A percentile compares a stretch with the other conserved stretches of the same genome.
phyloP scores from a whole-genome alignment of 257 asterid genomes.

The Nemophila menziesii region DNA sequence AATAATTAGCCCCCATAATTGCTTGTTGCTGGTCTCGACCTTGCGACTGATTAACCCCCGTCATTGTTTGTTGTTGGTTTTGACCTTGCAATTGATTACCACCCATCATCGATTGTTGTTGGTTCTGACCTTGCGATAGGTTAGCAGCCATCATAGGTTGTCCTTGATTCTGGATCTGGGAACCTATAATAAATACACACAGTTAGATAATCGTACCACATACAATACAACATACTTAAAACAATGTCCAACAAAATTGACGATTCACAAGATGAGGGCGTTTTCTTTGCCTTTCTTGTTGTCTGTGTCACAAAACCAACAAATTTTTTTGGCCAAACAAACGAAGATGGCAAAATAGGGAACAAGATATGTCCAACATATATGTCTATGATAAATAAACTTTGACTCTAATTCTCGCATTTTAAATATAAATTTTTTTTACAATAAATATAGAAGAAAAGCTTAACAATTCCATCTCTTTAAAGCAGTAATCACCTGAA shows the following conservation, averaged over 20 bases:
- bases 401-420: neutral
- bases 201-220: too few relatives aligned
- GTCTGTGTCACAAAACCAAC: neutral
- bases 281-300: neutral
- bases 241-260: too few relatives aligned
- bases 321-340: neutral
- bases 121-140: constrained; percentile 70
- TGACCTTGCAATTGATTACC: constrained; percentile 63
- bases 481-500: too few relatives aligned
- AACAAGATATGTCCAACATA: neutral
- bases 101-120: constrained; percentile 35
- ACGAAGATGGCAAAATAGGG: neutral
- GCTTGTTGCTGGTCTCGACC: too few relatives aligned
- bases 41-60: too few relatives aligned
- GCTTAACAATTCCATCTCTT: neutral
- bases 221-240: too few relatives aligned
- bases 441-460: neutral
- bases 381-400: neutral
- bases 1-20: too few relatives aligned
- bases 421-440: too few relatives aligned
- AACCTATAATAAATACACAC: too few relatives aligned
- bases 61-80: too few relatives aligned
- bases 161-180: too few relatives aligned
- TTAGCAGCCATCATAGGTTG: too few relatives aligned
- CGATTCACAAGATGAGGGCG: neutral